Percentiles rank a stretch among this genome's conserved stretches.
Evolutionary conservation across 192 early-diverging fungal species (phyloP).

Genomic region (Funneliformis mosseae): DNA sequence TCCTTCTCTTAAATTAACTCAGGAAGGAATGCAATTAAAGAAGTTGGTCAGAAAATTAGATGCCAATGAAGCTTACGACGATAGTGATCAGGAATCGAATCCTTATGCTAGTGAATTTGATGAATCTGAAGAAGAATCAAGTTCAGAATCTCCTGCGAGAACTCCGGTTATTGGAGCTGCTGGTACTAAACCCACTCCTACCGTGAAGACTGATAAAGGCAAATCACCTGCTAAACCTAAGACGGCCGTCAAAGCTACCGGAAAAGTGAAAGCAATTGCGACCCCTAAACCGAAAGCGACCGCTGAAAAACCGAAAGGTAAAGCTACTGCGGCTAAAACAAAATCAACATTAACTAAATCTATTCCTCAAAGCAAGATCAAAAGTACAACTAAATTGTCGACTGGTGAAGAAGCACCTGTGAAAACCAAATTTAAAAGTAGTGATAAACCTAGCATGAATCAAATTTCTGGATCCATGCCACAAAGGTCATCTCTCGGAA

Average conservation of each 20-base stretch:
- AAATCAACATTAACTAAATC: not conserved
- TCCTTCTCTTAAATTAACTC: conserved; percentile 40
- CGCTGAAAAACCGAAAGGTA: not conserved
- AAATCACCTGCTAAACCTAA: not conserved
- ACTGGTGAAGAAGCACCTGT: not conserved
- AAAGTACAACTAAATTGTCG: not conserved
- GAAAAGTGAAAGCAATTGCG: not conserved
- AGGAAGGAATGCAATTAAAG: conserved; percentile 54
- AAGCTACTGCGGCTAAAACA: not conserved
- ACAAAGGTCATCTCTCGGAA: not conserved
- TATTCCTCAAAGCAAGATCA: not conserved
- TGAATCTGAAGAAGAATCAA: conserved; percentile 23
- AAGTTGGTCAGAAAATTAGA: conserved; percentile 68
- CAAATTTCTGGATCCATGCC: not conserved
- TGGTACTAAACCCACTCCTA: not conserved
- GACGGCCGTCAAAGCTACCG: not conserved
- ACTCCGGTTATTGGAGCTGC: not conserved
- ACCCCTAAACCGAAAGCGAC: not conserved
- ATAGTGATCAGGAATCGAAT: conserved; percentile 60
- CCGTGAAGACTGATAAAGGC: not conserved
- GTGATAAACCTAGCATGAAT: not conserved
- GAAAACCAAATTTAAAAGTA: not conserved
- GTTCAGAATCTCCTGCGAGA: not conserved
- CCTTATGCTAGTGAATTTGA: conserved; percentile 49
- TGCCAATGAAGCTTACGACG: conserved; percentile 60